These are phyloP conservation scores for Chrysanthemum seticuspe DNA, from an alignment of 129 eudicot genomes.

Conservation along the genomic window DNA sequence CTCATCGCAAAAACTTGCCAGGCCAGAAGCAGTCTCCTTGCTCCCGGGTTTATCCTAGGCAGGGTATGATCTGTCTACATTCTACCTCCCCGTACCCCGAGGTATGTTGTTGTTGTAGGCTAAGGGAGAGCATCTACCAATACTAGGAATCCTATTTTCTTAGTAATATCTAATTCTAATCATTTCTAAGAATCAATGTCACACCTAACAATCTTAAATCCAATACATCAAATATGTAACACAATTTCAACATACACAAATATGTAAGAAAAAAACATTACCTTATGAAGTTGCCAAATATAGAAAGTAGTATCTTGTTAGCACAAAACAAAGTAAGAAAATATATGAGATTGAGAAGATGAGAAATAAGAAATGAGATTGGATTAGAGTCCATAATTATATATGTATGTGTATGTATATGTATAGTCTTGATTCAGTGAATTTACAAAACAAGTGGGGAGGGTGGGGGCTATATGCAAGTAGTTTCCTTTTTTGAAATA, in stretches of 20 bases:
- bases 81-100: too few species aligned
- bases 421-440: constrained; percentile 28
- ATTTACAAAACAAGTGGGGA: constrained; percentile 31
- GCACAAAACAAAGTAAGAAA: not conserved
- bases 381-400: constrained; percentile 18
- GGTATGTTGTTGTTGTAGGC: too few species aligned
- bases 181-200: too few species aligned
- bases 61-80: too few species aligned
- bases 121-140: too few species aligned
- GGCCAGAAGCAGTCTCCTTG: too few species aligned
- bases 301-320: not conserved
- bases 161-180: too few species aligned
- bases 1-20: too few species aligned
- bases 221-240: too few species aligned
- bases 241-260: not conserved
- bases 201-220: too few species aligned
- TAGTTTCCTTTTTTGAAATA: constrained; percentile 23
- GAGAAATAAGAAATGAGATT: constrained; percentile 3
- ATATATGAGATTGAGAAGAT: not conserved
- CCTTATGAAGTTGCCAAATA: not conserved
- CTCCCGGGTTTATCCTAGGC: too few species aligned
- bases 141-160: too few species aligned
- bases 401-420: not conserved
- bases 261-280: not conserved
- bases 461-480: constrained; percentile 21